Evolutionary conservation across 1,139 yeast species (phyloP).

Genomic region (Pneumocystis canis): DNA sequence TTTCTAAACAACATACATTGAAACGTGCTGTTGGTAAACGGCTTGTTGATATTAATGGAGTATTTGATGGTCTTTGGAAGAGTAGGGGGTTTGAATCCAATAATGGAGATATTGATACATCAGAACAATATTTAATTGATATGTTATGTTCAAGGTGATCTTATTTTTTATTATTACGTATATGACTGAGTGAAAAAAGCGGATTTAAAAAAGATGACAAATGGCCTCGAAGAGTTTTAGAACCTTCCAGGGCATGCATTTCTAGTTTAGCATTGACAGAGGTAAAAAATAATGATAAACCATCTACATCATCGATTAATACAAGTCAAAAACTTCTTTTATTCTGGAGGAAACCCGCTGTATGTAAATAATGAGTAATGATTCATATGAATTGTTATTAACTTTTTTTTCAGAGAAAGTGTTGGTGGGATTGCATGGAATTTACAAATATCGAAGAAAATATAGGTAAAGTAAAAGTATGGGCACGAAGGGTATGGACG

Average conservation of each 20-base stretch:
- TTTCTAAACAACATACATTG: neutral
- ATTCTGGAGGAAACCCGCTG: conserved; percentile 95
- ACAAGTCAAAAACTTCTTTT: conserved; percentile 62
- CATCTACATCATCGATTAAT: conserved; percentile 20
- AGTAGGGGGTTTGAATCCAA: neutral
- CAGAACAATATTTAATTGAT: conserved; percentile 86
- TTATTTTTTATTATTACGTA: neutral
- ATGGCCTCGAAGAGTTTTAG: conserved; percentile 84
- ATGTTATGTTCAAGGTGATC: conserved; percentile 59
- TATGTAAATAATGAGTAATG: neutral
- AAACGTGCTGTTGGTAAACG: conserved; percentile 31
- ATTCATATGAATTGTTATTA: neutral
- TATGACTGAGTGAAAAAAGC: conserved; percentile 25
- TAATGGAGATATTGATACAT: conserved; percentile 43
- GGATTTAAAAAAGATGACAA: conserved; percentile 56
- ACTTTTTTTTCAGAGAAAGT: conserved; percentile 41
- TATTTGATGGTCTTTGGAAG: conserved; percentile 51
- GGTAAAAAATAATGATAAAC: conserved; percentile 21
- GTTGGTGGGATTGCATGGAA: conserved; percentile 86
- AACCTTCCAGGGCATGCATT: conserved; percentile 73
- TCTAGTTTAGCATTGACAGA: conserved; percentile 74
- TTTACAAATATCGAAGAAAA: conserved; percentile 22
- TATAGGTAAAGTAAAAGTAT: conserved; percentile 37
- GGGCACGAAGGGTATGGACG: conserved; percentile 74
- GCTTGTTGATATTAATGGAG: conserved; percentile 40